Evolutionary conservation across 2,329 filamentous ascomycete species (phyloP), one percentile per base, ranked within the genome.

Genomic region (Aspergillus ruber): DNA sequence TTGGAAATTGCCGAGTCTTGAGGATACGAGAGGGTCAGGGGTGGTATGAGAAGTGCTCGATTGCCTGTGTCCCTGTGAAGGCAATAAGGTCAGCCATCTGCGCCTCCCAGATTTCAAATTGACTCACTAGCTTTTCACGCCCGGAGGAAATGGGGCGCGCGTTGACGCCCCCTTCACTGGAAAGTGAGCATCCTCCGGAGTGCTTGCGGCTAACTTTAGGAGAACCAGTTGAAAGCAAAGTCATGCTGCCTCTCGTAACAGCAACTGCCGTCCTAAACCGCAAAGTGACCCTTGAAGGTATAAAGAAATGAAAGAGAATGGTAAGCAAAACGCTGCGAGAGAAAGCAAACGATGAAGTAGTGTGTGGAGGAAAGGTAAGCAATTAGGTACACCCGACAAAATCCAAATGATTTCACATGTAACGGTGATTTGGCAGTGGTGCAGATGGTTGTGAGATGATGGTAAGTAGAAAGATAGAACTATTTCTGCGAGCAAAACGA

Each of bases 1-100:
- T 44, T 67, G 64, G 10, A 61, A 50, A 42, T 65, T 66, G 33
- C 62, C 66, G 45, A 67, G 53, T 36, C 64, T 71, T 12, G 63
- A 65, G 10, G 57, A 60, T 40, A 64, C 56, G n/a, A 67, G 46
- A 21, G 61, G 59, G 48, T 66, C 62, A 3, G 65, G 57, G 27
- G 59, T 51, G 43, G 57, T 57, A 25, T 55, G 59, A 38, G 56
- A 57, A 23, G 49, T 50, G 47, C 49, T 56, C 20, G 48, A 49
- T 46, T 62, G 58, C 44, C 65, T 65, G 23, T 52, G 49, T 41
- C 53, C 53, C 61, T 66, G 17, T 46, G 10, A 21, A 17, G 8
- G 25, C n/a, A 8, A 15, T 15, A 33, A 32, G n/a, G 17, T 20
- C 25, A 33, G 25, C 15, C 15, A n/a, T 33, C 42, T 23, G 10